Conservation (phyloP, 176 grass and related monocot species). For the Oryza meyeriana region DNA sequence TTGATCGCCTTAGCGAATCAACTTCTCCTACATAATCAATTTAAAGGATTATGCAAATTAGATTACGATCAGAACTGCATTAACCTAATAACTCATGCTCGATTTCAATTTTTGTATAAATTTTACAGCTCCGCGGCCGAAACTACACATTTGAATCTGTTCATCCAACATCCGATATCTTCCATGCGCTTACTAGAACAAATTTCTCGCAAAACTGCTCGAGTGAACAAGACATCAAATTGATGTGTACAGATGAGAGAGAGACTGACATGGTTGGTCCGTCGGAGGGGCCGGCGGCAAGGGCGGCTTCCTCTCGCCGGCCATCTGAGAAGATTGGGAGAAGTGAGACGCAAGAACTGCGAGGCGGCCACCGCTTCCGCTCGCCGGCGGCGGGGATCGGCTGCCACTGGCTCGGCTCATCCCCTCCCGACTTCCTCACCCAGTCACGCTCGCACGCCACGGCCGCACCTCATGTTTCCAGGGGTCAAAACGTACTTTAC, state of each 20-base stretch:
- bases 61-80: background rate
- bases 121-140: background rate
- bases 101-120: background rate
- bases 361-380: constrained; percentile 25
- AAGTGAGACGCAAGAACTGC: constrained; percentile 54
- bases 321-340: constrained; percentile 3
- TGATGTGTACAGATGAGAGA: background rate
- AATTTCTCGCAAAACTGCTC: background rate
- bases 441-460: no score
- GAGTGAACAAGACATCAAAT: background rate
- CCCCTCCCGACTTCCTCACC: background rate
- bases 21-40: background rate
- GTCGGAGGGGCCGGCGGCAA: constrained; percentile 40
- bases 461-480: no score
- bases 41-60: background rate
- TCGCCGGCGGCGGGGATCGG: background rate
- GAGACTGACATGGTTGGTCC: constrained; percentile 66
- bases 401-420: constrained; percentile 8
- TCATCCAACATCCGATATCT: background rate
- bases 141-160: background rate
- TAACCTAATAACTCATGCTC: background rate
- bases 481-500: background rate
- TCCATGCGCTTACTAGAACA: background rate
- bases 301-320: constrained; percentile 50
- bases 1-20: background rate